phyloP scores from a whole-genome alignment of 2,329 filamentous ascomycete species.

The Scedosporium boydii region DNA sequence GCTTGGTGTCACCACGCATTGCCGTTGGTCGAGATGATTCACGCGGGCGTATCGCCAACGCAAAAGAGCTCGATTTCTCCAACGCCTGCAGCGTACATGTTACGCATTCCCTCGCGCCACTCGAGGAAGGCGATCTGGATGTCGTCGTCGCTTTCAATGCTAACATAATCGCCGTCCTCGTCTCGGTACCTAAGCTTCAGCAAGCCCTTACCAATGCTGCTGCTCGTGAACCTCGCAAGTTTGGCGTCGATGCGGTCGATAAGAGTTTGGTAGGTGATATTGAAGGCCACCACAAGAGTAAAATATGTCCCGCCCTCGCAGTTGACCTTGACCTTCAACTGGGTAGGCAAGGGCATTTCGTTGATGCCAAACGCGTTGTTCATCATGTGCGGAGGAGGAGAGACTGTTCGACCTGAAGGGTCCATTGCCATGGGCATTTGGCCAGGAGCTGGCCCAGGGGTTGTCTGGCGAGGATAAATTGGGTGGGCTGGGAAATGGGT shows the following conservation, averaged over 20 bases:
- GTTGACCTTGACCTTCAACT: conserved; percentile 93
- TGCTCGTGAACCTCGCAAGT: conserved; percentile 73
- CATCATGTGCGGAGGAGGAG: conserved; percentile 25
- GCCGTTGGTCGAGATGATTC: not conserved
- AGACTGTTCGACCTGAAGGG: conserved; percentile 32
- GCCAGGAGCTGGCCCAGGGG: conserved; percentile 27
- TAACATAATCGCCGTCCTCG: conserved; percentile 86
- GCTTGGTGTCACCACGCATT: too few species aligned
- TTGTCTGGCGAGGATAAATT: conserved; percentile 37
- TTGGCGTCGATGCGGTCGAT: conserved; percentile 96
- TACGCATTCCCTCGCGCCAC: conserved; percentile 65
- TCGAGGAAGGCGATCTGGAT: conserved; percentile 93
- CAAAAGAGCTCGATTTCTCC: conserved; percentile 89
- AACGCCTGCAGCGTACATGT: conserved; percentile 56
- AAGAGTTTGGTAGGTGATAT: conserved; percentile 87
- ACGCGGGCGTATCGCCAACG: conserved; percentile 37
- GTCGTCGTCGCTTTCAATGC: conserved; percentile 90
- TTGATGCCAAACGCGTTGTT: conserved; percentile 22
- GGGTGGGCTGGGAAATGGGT: conserved; percentile 47
- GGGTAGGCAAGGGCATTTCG: conserved; percentile 51
- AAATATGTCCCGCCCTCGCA: conserved; percentile 80
- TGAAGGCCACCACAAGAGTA: conserved; percentile 91
- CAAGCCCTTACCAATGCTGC: conserved; percentile 72
- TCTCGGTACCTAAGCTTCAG: conserved; percentile 86
- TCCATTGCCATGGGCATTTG: conserved; percentile 15